Percentiles rank a stretch among this genome's conserved stretches.
phyloP scores from a whole-genome alignment of 345 rosid species.

The Hypericum androsaemum region DNA sequence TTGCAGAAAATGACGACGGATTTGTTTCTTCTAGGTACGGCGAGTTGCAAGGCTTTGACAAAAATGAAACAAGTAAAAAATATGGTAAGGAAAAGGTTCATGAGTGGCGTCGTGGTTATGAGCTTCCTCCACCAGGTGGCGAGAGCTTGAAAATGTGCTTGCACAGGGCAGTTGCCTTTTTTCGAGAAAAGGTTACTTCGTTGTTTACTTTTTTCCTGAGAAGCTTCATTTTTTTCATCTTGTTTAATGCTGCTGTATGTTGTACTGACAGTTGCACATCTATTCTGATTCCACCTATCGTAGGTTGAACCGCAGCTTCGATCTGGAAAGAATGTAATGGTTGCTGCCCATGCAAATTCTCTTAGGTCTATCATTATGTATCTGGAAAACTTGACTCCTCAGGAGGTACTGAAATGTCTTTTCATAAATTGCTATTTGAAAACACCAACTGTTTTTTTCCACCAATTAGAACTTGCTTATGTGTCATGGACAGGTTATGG shows the following conservation, averaged over 20 bases:
- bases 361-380: conserved; percentile 92
- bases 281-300: conserved; percentile 3
- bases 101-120: conserved; percentile 96
- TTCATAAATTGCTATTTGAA: too few species aligned
- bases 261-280: too few species aligned
- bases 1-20: background rate
- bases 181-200: conserved; percentile 35
- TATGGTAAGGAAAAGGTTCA: conserved; percentile 89
- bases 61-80: conserved; percentile 85
- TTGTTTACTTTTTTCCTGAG: background rate
- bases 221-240: background rate
- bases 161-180: conserved; percentile 74
- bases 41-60: conserved; percentile 90
- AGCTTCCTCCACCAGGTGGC: conserved; percentile 89
- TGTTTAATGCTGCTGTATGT: background rate
- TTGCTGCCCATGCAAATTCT: conserved; percentile 96
- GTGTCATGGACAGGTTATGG: conserved; percentile 21
- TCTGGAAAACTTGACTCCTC: conserved; percentile 89
- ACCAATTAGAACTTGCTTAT: too few species aligned
- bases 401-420: conserved; percentile 35
- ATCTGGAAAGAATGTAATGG: conserved; percentile 75
- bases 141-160: conserved; percentile 99
- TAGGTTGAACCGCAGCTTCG: conserved; percentile 86
- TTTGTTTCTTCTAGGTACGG: conserved; percentile 54
- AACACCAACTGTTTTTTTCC: too few species aligned